These are phyloP conservation scores for Lenzites betulinus DNA, from an alignment of 768 basidiomycete species.

Conservation along the genomic window DNA sequence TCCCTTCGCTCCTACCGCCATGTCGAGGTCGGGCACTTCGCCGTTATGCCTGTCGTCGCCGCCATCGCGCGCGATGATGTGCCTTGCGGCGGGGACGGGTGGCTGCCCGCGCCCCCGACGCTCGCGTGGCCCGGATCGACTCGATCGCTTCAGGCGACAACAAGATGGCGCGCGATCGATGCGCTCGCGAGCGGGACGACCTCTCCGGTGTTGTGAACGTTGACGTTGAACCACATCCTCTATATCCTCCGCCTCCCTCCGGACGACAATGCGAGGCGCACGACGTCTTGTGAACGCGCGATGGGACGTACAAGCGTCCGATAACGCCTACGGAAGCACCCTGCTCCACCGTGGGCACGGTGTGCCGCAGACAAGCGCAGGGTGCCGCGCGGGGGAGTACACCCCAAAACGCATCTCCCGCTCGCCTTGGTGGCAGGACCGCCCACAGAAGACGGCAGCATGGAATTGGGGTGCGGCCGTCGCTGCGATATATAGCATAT, in stretches of 20 bases:
- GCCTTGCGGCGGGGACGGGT: not conserved
- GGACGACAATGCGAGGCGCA: not conserved
- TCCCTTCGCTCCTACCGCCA: constrained; percentile 11
- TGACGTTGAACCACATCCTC: not conserved
- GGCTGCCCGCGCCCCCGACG: not conserved
- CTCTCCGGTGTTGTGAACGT: not conserved
- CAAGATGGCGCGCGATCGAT: not conserved
- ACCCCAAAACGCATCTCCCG: constrained; percentile 8
- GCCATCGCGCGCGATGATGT: not conserved
- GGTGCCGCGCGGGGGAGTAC: not conserved
- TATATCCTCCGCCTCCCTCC: not conserved
- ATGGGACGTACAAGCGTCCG: constrained; percentile 13
- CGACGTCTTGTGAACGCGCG: not conserved
- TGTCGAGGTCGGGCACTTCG: not conserved
- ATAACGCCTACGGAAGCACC: constrained; percentile 14
- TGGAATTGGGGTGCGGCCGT: not conserved
- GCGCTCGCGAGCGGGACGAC: not conserved
- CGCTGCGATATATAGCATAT: constrained; percentile 2
- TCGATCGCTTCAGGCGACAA: not conserved
- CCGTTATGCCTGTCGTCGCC: not conserved
- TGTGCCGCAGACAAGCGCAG: constrained; percentile 4
- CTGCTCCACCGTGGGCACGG: constrained; percentile 11
- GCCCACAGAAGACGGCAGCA: not conserved
- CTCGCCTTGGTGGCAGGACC: not conserved
- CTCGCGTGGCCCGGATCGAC: constrained; percentile 8